These are phyloP conservation scores for Ploettnerulaceae sp. DNA, from an alignment of 2,329 filamentous ascomycete genomes.

Conservation along the genomic window DNA sequence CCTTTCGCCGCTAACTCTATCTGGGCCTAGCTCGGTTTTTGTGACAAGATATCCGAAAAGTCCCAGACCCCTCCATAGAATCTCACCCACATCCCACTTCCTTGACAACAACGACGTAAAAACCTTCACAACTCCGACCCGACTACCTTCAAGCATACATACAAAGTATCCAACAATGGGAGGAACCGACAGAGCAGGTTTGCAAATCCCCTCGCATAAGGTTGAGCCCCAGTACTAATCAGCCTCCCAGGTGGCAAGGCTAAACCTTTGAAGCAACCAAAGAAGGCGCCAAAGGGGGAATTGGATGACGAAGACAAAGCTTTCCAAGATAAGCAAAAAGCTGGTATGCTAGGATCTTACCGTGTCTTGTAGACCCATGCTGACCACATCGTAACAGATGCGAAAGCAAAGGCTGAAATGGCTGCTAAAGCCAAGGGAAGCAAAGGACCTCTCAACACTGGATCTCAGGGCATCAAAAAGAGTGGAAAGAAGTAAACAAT, in stretches of 20 bases:
- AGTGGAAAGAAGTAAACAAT: conserved; percentile 82
- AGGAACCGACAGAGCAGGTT: conserved; percentile 63
- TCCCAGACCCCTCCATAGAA: conserved; percentile 19
- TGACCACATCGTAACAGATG: conserved; percentile 47
- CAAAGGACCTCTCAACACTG: conserved; percentile 84
- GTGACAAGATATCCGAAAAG: conserved; percentile 13
- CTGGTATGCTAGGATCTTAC: conserved; percentile 54
- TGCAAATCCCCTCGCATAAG: conserved; percentile 18
- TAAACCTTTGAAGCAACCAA: conserved; percentile 82
- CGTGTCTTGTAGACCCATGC: background rate
- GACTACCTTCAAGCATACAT: conserved; percentile 6
- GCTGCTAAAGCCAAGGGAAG: conserved; percentile 70
- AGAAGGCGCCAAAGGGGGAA: conserved; percentile 72
- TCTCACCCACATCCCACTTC: conserved; percentile 16
- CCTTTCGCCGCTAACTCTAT: background rate
- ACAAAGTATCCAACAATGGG: conserved; percentile 56
- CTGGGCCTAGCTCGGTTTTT: conserved; percentile 5
- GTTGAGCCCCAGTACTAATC: conserved; percentile 17
- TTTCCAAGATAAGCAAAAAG: conserved; percentile 76
- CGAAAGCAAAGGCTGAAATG: conserved; percentile 80
- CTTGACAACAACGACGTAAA: background rate
- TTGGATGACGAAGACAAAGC: conserved; percentile 83
- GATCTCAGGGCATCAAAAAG: conserved; percentile 92
- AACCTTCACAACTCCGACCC: background rate
- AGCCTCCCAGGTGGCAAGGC: conserved; percentile 64